Evolutionary conservation across 2,329 filamentous ascomycete genomes (phyloP).

Genomic region (Penicillium sclerotigenum): DNA sequence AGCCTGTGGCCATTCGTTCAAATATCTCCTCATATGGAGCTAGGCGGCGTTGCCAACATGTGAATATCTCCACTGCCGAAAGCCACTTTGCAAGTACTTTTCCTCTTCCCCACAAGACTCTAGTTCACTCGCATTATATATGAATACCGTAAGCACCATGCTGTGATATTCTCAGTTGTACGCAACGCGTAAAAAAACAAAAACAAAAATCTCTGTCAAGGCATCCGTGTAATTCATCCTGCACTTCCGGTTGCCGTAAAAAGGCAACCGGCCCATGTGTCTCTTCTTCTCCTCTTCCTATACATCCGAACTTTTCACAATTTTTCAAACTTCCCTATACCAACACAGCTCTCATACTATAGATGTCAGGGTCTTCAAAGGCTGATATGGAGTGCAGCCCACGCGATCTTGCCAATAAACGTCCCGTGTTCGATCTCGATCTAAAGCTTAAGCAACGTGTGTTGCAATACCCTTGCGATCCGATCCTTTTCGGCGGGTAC

Average conservation of each 20-base stretch:
- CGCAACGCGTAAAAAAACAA: background rate
- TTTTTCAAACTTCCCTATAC: background rate
- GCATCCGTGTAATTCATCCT: background rate
- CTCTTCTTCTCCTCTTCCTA: background rate
- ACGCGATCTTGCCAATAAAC: slow-evolving; percentile 21
- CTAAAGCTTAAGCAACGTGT: slow-evolving; percentile 23
- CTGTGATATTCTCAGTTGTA: background rate
- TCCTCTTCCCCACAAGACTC: background rate
- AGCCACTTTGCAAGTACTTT: slow-evolving; percentile 1
- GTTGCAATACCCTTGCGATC: slow-evolving; percentile 8
- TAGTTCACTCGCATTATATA: background rate
- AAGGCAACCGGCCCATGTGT: slow-evolving; percentile 12
- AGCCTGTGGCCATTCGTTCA: background rate
- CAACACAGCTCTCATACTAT: background rate
- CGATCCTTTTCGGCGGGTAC: slow-evolving; percentile 7
- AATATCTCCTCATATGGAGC: background rate
- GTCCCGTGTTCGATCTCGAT: slow-evolving; percentile 24
- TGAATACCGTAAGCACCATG: background rate
- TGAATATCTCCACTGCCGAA: slow-evolving; percentile 7
- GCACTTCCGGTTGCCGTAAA: slow-evolving; percentile 6
- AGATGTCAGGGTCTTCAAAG: background rate
- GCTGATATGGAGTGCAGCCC: background rate
- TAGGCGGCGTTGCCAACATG: background rate
- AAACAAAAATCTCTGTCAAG: background rate
- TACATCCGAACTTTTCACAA: background rate